Percentiles rank a stretch among this genome's conserved stretches.
Evolutionary conservation across 176 grass and related monocot species (phyloP).

Genomic region (Carex pumila): DNA sequence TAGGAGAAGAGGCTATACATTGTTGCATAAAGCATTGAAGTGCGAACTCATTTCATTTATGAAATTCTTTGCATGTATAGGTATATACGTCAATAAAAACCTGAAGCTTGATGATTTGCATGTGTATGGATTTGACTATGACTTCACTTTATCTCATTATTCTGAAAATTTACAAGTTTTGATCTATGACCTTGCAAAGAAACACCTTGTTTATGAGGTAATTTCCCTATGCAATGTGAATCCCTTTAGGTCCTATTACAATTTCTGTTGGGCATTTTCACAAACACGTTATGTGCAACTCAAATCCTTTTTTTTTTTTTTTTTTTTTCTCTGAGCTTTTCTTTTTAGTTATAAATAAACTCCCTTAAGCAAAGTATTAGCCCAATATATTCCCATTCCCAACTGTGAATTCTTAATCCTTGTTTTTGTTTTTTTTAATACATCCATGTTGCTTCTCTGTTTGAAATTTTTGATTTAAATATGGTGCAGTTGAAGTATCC

Average conservation of each 20-base stretch:
- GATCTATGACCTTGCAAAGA: conserved; percentile 93
- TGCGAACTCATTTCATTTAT: neutral
- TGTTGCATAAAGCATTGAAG: neutral
- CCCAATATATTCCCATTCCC: no score
- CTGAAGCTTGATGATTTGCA: conserved; percentile 71
- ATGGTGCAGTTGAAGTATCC: conserved; percentile 72
- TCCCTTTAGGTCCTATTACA: neutral
- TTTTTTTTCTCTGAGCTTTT: neutral
- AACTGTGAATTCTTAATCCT: neutral
- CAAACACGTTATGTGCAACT: neutral
- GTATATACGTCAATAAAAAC: conserved; percentile 90
- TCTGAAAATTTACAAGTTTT: conserved; percentile 64
- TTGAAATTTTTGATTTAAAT: conserved; percentile 12
- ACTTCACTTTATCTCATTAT: conserved; percentile 93
- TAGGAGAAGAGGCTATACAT: neutral
- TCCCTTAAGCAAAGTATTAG: neutral
- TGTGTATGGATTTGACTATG: conserved; percentile 97
- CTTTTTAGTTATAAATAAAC: neutral
- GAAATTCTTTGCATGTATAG: conserved; percentile 18
- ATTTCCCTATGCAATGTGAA: neutral
- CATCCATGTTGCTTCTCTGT: neutral
- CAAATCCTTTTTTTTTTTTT: neutral
- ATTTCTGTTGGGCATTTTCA: neutral
- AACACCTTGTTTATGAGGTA: conserved; percentile 85
- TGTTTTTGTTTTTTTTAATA: neutral